phyloP scores from a whole-genome alignment of 1,284 basidiomycete species.

The Abortiporus biennis region DNA sequence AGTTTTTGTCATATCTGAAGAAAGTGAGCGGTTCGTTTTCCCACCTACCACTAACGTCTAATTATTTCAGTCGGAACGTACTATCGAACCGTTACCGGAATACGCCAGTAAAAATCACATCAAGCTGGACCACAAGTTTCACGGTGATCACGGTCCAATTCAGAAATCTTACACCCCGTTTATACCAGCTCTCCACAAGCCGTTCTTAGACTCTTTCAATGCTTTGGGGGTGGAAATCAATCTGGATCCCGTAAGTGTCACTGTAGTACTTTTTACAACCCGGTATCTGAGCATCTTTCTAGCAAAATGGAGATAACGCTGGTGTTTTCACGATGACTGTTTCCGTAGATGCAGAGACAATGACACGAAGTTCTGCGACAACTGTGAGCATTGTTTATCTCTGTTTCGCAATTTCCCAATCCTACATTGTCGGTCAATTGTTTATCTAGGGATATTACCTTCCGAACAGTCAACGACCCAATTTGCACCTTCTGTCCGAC shows the following conservation, averaged over 20 bases:
- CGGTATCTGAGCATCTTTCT: background rate
- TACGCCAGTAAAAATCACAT: background rate
- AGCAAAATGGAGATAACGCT: background rate
- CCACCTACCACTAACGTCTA: background rate
- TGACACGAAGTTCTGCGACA: slow-evolving; percentile 5
- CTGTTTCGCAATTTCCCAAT: background rate
- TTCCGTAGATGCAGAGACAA: slow-evolving; percentile 2
- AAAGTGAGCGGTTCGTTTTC: background rate
- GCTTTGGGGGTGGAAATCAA: background rate
- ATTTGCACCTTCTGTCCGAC: slow-evolving; percentile 16
- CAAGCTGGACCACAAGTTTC: background rate
- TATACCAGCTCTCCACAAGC: background rate
- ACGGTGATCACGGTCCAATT: background rate
- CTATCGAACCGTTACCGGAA: background rate
- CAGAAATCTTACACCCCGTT: background rate
- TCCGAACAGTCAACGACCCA: slow-evolving; percentile 15
- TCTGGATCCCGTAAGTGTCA: background rate
- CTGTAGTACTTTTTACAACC: background rate
- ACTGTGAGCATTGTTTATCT: slow-evolving; percentile 2
- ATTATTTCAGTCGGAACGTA: background rate
- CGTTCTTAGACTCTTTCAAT: background rate
- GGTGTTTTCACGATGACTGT: background rate
- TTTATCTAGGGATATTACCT: slow-evolving; percentile 15
- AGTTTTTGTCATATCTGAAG: slow-evolving; percentile 5
- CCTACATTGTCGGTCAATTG: background rate